phyloP scores from a whole-genome alignment of 2,329 filamentous ascomycete genomes.

The Aspergillus caelatus region DNA sequence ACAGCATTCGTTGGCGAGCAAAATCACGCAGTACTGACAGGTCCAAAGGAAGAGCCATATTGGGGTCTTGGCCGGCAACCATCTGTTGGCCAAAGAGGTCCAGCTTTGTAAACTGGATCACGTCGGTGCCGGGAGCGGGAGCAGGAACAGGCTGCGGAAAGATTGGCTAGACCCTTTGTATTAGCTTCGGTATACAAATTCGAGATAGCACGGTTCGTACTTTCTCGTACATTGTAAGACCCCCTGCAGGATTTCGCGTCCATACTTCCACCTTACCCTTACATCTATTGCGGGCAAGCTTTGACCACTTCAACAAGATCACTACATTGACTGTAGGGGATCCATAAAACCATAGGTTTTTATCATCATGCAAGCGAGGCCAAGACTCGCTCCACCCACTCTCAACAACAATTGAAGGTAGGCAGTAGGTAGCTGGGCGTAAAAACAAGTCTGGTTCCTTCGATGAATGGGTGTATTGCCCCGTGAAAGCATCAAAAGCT shows the following conservation, averaged over 20 bases:
- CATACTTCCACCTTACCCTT: constrained; percentile 10
- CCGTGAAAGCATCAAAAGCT: constrained; percentile 2
- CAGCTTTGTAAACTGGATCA: constrained; percentile 4
- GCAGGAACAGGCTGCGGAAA: constrained; percentile 5
- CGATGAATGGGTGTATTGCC: neutral
- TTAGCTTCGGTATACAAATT: constrained; percentile 2
- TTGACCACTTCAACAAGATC: constrained; percentile 9
- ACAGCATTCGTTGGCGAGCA: neutral
- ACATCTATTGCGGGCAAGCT: neutral
- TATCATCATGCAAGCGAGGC: constrained; percentile 1
- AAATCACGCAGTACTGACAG: neutral
- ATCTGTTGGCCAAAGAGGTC: constrained; percentile 1
- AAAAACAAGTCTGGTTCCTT: constrained; percentile 10
- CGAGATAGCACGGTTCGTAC: neutral
- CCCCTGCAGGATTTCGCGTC: neutral
- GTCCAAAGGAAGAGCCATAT: neutral
- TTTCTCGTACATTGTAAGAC: neutral
- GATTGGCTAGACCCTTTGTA: neutral
- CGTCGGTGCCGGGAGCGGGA: neutral
- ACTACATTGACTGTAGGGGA: neutral
- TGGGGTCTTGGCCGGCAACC: neutral
- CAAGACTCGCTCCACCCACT: constrained; percentile 1
- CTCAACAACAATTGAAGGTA: constrained; percentile 7
- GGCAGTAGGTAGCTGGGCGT: neutral
- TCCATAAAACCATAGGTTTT: constrained; percentile 7